A percentile compares a stretch with the other conserved stretches of the same genome.
Conservation (phyloP, 2,329 filamentous ascomycete genomes). For the Chlorencoelia australis region DNA sequence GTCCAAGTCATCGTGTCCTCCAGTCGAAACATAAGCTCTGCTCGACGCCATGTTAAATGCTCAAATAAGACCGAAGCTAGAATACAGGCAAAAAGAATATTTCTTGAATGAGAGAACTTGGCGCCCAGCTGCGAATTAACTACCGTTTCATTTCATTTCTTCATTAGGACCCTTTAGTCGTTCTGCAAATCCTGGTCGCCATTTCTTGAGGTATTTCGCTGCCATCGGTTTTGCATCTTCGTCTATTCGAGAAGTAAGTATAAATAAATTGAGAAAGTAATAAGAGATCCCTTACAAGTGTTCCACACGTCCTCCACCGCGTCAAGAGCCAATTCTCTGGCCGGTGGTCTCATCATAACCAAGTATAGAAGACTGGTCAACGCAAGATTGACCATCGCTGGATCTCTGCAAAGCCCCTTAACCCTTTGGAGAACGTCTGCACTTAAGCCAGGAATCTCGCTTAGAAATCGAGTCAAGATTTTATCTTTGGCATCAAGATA, state of each 20-base stretch:
- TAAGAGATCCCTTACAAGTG: constrained; percentile 42
- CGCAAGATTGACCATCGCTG: constrained; percentile 52
- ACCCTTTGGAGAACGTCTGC: constrained; percentile 63
- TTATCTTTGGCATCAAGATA: constrained; percentile 91
- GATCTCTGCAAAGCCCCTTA: constrained; percentile 55
- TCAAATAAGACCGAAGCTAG: constrained; percentile 4
- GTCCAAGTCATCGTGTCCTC: too few species aligned
- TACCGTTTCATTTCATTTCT: constrained; percentile 12
- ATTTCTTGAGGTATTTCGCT: constrained; percentile 51
- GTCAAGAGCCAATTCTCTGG: constrained; percentile 52
- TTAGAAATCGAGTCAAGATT: constrained; percentile 79
- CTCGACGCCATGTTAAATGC: too few species aligned
- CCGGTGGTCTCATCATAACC: constrained; percentile 57
- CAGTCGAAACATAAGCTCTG: too few species aligned
- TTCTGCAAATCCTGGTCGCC: constrained; percentile 36
- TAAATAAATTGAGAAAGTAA: constrained; percentile 7
- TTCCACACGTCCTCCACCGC: constrained; percentile 57
- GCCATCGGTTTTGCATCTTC: constrained; percentile 55
- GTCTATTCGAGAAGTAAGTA: constrained; percentile 31
- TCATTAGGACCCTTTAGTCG: constrained; percentile 15
- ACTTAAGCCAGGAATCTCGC: constrained; percentile 78
- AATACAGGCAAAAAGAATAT: neutral
- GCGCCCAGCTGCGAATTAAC: neutral
- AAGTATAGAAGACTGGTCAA: constrained; percentile 56
- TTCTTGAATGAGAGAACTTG: neutral